Evolutionary conservation across 208 protist species (phyloP).

Genomic region (Wallacemonas collosoma): DNA sequence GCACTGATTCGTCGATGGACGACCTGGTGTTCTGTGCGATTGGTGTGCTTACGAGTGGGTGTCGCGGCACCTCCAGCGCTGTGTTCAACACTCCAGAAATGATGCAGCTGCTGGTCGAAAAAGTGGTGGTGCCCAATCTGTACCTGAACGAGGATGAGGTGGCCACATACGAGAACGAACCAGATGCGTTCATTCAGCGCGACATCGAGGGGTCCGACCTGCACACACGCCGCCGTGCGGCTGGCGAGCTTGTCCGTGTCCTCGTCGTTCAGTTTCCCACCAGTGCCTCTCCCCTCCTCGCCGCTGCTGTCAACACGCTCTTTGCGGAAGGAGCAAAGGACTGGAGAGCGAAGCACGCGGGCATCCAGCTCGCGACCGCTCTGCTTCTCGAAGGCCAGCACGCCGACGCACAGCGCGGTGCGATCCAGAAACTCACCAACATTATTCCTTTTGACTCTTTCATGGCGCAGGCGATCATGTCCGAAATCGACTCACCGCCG

Average conservation of each 20-base stretch:
- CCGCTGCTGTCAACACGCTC: slow-evolving; percentile 44
- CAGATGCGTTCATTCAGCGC: slow-evolving; percentile 96
- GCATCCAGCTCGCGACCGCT: slow-evolving; percentile 95
- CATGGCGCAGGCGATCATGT: slow-evolving; percentile 80
- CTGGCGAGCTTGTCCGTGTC: slow-evolving; percentile 90
- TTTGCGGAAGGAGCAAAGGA: slow-evolving; percentile 56
- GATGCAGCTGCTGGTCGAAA: slow-evolving; percentile 85
- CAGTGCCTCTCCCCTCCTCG: slow-evolving; percentile 58
- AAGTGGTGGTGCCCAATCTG: slow-evolving; percentile 96
- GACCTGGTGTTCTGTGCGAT: slow-evolving; percentile 88
- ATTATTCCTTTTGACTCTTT: slow-evolving; percentile 92
- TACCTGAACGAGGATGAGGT: slow-evolving; percentile 86
- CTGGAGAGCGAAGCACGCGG: slow-evolving; percentile 95
- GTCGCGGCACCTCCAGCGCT: slow-evolving; percentile 64
- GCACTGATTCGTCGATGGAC: slow-evolving; percentile 55
- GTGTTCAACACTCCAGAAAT: slow-evolving; percentile 79
- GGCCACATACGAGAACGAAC: slow-evolving; percentile 93
- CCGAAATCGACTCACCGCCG: slow-evolving; percentile 73
- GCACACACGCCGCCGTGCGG: slow-evolving; percentile 91
- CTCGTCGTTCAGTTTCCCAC: slow-evolving; percentile 80
- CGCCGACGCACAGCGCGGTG: slow-evolving; percentile 61
- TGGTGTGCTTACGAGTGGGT: slow-evolving; percentile 89
- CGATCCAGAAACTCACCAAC: slow-evolving; percentile 52
- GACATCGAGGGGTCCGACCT: slow-evolving; percentile 97
- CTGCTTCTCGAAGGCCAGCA: slow-evolving; percentile 81